Conservation (phyloP, 257 asterid genomes). For the Parsonsia alboflavescens region DNA sequence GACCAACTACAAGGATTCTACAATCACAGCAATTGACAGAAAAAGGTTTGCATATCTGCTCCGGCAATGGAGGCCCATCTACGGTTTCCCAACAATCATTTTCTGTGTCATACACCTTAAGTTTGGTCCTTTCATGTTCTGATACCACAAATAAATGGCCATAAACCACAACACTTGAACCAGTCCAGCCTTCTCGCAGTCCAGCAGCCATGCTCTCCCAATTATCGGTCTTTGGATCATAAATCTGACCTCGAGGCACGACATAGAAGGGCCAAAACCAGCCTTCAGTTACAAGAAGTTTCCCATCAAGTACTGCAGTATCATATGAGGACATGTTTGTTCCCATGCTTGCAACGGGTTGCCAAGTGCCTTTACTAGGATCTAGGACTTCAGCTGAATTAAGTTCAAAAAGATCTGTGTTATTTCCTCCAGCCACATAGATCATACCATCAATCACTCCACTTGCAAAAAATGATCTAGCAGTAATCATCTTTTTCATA, state of each 20-base stretch:
- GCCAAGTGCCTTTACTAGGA: constrained; percentile 65
- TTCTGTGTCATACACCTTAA: constrained; percentile 74
- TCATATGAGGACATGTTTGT: constrained; percentile 77
- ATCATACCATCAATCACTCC: constrained; percentile 79
- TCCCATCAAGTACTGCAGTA: constrained; percentile 77
- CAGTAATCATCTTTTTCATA: constrained; percentile 80
- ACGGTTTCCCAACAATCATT: constrained; percentile 82
- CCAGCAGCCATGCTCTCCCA: constrained; percentile 92
- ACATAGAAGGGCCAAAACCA: constrained; percentile 99
- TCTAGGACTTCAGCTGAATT: constrained; percentile 75
- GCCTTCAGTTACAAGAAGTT: constrained; percentile 90
- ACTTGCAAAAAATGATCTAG: constrained; percentile 81
- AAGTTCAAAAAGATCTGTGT: constrained; percentile 70
- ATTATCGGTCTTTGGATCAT: constrained; percentile 59
- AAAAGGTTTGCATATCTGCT: constrained; percentile 89
- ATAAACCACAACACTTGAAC: constrained; percentile 75
- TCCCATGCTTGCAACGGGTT: constrained; percentile 60
- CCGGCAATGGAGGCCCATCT: constrained; percentile 76
- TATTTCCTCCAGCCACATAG: constrained; percentile 92
- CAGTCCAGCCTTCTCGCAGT: constrained; percentile 98
- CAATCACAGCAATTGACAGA: constrained; percentile 58
- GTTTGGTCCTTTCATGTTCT: constrained; percentile 84
- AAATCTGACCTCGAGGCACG: constrained; percentile 86
- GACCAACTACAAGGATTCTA: constrained; percentile 73
- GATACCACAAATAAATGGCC: constrained; percentile 79